phyloP scores from a whole-genome alignment of 257 asterid genomes.

The Solanum piurae region DNA sequence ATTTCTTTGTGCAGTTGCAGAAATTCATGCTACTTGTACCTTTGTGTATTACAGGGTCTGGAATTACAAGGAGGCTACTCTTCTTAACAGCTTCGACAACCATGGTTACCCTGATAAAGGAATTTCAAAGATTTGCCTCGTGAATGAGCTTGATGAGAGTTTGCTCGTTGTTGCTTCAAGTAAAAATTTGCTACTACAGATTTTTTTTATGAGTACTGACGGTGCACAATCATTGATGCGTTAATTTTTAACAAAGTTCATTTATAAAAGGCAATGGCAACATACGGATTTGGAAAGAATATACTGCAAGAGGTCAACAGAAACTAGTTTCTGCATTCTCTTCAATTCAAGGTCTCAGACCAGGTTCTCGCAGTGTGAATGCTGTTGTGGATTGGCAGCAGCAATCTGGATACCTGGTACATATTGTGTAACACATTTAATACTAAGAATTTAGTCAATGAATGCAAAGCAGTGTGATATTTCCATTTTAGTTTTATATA shows the following conservation, averaged over 20 bases:
- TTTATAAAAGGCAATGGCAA: slow-evolving; percentile 46
- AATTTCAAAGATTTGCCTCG: slow-evolving; percentile 62
- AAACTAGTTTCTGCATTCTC: slow-evolving; percentile 84
- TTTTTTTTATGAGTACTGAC: slow-evolving; percentile 7
- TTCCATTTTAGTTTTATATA: background rate
- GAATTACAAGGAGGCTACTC: slow-evolving; percentile 47
- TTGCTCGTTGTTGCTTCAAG: slow-evolving; percentile 84
- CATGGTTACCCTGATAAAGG: slow-evolving; percentile 63
- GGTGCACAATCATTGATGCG: background rate
- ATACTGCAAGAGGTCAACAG: slow-evolving; percentile 53
- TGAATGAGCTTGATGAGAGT: slow-evolving; percentile 67
- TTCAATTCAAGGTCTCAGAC: slow-evolving; percentile 77
- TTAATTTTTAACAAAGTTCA: slow-evolving; percentile 5
- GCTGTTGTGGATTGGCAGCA: slow-evolving; percentile 99
- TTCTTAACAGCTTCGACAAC: slow-evolving; percentile 60
- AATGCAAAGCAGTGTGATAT: background rate
- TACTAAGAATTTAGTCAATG: background rate
- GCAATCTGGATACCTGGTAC: slow-evolving; percentile 77
- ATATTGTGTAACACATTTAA: slow-evolving; percentile 20
- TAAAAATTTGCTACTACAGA: slow-evolving; percentile 15
- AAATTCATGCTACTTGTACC: background rate
- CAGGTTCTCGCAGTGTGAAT: slow-evolving; percentile 67
- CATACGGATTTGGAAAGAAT: slow-evolving; percentile 71
- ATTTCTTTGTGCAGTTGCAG: background rate
- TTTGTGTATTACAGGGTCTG: slow-evolving; percentile 6